Evolutionary conservation across 139 green algal species (phyloP).

Genomic region (Marvania coccoides): DNA sequence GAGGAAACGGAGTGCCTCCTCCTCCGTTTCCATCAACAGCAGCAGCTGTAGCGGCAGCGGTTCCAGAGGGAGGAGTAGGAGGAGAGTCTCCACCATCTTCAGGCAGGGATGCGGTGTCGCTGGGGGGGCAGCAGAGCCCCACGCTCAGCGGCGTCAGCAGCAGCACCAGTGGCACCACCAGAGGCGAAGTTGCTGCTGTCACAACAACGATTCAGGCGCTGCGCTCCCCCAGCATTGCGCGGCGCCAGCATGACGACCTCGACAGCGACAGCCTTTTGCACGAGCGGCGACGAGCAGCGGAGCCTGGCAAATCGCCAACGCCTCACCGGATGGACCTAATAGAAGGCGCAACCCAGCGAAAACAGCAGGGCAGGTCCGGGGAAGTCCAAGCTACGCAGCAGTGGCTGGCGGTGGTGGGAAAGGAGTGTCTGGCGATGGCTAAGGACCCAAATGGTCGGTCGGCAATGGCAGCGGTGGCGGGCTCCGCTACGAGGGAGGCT

Average conservation of each 20-base stretch:
- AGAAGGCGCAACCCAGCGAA: neutral
- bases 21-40: neutral
- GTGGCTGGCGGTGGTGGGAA: slow-evolving; percentile 14
- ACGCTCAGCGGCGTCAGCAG: neutral
- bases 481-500: neutral
- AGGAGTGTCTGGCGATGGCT: slow-evolving; percentile 16
- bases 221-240: neutral
- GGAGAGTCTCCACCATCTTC: neutral
- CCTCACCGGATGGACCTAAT: neutral
- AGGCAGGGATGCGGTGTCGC: neutral
- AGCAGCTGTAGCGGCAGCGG: slow-evolving; percentile 8
- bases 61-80: neutral
- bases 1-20: neutral
- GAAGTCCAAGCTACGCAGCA: neutral
- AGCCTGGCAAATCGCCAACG: neutral
- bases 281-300: neutral
- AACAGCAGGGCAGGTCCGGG: neutral
- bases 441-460: slow-evolving; percentile 15
- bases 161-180: neutral
- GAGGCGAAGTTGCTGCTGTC: neutral
- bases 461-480: slow-evolving; percentile 12
- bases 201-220: neutral
- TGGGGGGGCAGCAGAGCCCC: neutral
- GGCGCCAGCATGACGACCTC: slow-evolving; percentile 6
- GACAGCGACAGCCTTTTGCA: slow-evolving; percentile 17